Evolutionary conservation across 164 flowering plant species (phyloP).

Genomic region (grape (Vitis vinifera)): ASM3070453v1 NC_081810.1:8660501-8661000

Average conservation of each 20-base stretch:
- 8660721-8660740: no score
- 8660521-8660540: constrained; percentile 69
- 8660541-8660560: constrained; percentile 71
- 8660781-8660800: no score
- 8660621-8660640: constrained; percentile 56
- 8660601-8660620: constrained; percentile 61
- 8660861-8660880: no score
- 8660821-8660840: no score
- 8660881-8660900: neutral
- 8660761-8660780: no score
- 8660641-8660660: constrained; percentile 28
- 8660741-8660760: no score
- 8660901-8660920: constrained; percentile 6
- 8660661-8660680: no score
- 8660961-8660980: neutral
- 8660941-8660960: neutral
- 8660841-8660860: no score
- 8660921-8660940: constrained; percentile 17
- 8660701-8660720: no score
- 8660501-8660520: constrained; percentile 89
- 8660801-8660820: no score
- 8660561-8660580: constrained; percentile 80
- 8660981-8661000: neutral
- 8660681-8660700: no score
- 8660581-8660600: constrained; percentile 63